Conservation (phyloP, 768 basidiomycete genomes). For the Tulasnella sp. region DNA sequence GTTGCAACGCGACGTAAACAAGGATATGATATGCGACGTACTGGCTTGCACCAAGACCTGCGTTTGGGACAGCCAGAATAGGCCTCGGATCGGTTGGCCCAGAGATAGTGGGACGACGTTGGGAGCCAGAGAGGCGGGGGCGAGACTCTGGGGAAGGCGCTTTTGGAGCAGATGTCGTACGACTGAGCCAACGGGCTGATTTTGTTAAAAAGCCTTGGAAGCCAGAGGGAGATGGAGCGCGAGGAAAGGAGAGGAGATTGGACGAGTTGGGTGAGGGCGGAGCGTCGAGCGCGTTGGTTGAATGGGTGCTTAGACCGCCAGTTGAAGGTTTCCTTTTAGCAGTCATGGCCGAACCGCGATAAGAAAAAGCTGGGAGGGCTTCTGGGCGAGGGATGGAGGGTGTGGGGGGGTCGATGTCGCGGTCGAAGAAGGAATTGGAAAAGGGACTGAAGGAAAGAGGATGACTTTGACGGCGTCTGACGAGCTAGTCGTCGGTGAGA, state of each 20-base stretch:
- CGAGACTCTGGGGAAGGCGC: not conserved
- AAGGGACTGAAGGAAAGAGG: no score
- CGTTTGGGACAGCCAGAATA: conserved; percentile 27
- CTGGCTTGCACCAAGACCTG: conserved; percentile 40
- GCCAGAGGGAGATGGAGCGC: conserved; percentile 55
- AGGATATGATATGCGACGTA: conserved; percentile 28
- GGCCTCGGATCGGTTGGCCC: conserved; percentile 73
- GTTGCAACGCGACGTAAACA: conserved; percentile 8
- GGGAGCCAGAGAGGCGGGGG: not conserved
- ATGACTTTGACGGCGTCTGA: no score
- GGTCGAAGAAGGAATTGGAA: no score
- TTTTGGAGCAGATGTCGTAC: conserved; percentile 44
- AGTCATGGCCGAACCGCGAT: no score
- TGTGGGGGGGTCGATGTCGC: no score
- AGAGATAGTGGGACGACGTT: conserved; percentile 53
- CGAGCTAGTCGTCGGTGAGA: no score
- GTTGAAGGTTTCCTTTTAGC: not conserved
- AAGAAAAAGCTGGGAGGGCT: no score
- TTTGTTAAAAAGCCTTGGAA: conserved; percentile 53
- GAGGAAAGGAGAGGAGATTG: conserved; percentile 23
- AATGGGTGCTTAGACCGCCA: not conserved
- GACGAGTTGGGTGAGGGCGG: not conserved
- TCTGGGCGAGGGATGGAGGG: no score
- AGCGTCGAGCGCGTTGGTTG: not conserved
- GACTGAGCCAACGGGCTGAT: conserved; percentile 60